Evolutionary conservation across 345 rosid genomes (phyloP).

Genomic region (Hevea brasiliensis): DNA sequence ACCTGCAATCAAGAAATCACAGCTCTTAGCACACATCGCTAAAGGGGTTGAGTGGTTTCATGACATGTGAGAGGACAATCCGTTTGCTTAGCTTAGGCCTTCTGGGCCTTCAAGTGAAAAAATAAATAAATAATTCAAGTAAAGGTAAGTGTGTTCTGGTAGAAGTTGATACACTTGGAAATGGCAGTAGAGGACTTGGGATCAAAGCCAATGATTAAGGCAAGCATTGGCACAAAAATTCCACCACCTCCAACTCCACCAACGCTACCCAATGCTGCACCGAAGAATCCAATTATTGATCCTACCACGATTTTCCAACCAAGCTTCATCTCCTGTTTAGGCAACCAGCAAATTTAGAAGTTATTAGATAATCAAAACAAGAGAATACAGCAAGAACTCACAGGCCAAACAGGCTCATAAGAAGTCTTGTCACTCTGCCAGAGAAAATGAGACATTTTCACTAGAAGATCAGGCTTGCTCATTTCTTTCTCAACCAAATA

Average conservation of each 20-base stretch:
- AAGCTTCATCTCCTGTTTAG: conserved; percentile 56
- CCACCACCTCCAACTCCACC: conserved; percentile 82
- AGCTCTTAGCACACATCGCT: too few species aligned
- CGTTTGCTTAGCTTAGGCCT: too few species aligned
- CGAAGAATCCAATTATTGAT: conserved; percentile 57
- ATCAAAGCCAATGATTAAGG: conserved; percentile 65
- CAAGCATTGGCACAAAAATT: conserved; percentile 75
- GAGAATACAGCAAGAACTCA: conserved; percentile 26
- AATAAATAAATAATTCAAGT: too few species aligned
- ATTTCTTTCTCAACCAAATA: conserved; percentile 15
- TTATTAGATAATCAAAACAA: neutral
- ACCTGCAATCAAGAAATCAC: conserved; percentile 26
- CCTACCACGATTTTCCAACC: conserved; percentile 59
- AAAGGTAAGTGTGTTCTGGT: too few species aligned
- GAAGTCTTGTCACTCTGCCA: conserved; percentile 60
- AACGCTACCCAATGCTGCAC: conserved; percentile 68
- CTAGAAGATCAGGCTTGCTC: conserved; percentile 16
- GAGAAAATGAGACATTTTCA: conserved; percentile 42
- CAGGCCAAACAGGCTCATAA: conserved; percentile 76
- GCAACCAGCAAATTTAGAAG: too few species aligned
- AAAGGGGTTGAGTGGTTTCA: too few species aligned
- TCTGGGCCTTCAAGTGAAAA: too few species aligned
- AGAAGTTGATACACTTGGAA: conserved; percentile 50
- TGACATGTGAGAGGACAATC: too few species aligned
- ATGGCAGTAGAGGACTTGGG: conserved; percentile 71